Conservation (phyloP, 2,329 filamentous ascomycete genomes). For the Aplosporella prunicola region DNA sequence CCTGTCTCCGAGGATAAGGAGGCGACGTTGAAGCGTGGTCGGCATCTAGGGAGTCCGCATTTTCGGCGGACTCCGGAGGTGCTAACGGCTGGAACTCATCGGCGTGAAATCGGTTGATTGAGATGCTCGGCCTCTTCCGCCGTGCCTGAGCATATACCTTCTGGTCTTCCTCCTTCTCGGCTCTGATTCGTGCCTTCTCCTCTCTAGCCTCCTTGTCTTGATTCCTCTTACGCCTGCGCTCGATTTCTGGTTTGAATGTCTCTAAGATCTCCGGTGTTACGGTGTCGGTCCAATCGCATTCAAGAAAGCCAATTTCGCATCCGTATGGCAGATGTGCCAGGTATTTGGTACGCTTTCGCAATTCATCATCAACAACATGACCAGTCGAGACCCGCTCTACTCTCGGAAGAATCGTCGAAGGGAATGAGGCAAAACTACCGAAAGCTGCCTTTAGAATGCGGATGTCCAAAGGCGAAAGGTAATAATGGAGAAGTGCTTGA, state of each 20-base stretch:
- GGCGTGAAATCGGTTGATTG: constrained; percentile 42
- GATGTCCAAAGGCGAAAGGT: constrained; percentile 83
- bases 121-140: constrained; percentile 43
- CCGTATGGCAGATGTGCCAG: constrained; percentile 77
- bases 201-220: constrained; percentile 76
- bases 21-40: constrained; percentile 35
- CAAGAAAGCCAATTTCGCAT: constrained; percentile 83
- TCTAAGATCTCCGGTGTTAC: constrained; percentile 67
- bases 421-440: constrained; percentile 71
- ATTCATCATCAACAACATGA: constrained; percentile 74
- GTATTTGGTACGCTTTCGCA: constrained; percentile 79
- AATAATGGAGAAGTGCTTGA: constrained; percentile 76
- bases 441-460: constrained; percentile 85
- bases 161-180: constrained; percentile 69
- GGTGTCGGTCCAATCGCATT: constrained; percentile 92
- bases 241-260: constrained; percentile 66
- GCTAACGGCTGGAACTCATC: constrained; percentile 36
- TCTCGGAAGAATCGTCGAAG: constrained; percentile 73
- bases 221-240: constrained; percentile 65
- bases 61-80: constrained; percentile 19
- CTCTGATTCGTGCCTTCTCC: constrained; percentile 73
- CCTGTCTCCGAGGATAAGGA: constrained; percentile 40
- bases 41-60: constrained; percentile 19
- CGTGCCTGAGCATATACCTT: constrained; percentile 57
- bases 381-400: constrained; percentile 85